Evolutionary conservation across 345 rosid species (phyloP).

Genomic region (Clausena lansium): DNA sequence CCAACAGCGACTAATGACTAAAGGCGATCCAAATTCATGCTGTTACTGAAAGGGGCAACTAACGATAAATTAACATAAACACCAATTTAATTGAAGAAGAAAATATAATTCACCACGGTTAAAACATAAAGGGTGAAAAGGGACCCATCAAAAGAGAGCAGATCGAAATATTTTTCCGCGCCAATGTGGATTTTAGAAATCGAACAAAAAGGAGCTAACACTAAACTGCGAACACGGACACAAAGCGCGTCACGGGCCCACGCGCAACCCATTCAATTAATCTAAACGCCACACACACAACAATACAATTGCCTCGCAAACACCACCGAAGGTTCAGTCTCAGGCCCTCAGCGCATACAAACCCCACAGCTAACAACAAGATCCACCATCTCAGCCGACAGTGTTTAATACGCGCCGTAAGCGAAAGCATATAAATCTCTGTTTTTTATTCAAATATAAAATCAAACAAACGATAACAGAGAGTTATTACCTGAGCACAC

Average conservation of each 20-base stretch:
- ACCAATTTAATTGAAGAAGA: neutral
- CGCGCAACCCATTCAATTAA: slow-evolving; percentile 9
- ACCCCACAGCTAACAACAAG: neutral
- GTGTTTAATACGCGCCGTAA: neutral
- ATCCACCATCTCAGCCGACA: neutral
- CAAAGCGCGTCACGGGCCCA: slow-evolving; percentile 10
- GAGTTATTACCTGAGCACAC: slow-evolving; percentile 52
- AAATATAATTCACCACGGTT: neutral
- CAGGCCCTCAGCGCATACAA: neutral
- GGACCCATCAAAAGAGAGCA: neutral
- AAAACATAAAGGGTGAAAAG: neutral
- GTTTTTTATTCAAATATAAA: neutral
- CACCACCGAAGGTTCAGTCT: neutral
- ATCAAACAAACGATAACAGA: neutral
- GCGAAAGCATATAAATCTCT: neutral
- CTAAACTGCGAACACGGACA: neutral
- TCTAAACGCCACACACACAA: neutral
- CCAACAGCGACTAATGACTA: neutral
- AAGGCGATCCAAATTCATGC: neutral
- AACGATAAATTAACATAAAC: neutral
- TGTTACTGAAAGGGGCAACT: neutral
- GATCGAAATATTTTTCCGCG: slow-evolving; percentile 12
- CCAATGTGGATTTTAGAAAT: slow-evolving; percentile 12
- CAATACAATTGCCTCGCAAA: neutral
- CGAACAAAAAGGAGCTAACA: neutral